phyloP scores from a whole-genome alignment of 768 basidiomycete genomes.

The Leucocoprinus leucothites region DNA sequence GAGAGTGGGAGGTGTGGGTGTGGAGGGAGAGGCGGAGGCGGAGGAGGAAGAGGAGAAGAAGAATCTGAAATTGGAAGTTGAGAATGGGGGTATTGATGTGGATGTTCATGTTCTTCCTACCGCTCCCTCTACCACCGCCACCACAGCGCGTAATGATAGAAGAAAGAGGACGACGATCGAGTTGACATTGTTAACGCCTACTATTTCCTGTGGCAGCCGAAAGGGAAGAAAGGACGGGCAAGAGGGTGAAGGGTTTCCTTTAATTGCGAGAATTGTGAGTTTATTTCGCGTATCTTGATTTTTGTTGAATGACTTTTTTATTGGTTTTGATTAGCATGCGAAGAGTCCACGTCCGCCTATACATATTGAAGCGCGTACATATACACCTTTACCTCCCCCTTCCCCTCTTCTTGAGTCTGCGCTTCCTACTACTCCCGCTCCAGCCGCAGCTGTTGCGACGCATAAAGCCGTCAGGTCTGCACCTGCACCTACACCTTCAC shows the following conservation, averaged over 20 bases:
- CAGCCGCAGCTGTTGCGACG: not conserved
- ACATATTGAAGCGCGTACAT: conserved; percentile 29
- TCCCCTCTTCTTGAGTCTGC: not conserved
- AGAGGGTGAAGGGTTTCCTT: conserved; percentile 22
- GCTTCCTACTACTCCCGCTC: not conserved
- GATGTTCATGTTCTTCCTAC: conserved; percentile 35
- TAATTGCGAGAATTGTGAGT: conserved; percentile 38
- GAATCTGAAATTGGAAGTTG: conserved; percentile 37
- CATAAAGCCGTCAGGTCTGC: not conserved
- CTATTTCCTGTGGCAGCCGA: not conserved
- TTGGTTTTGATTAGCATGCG: conserved; percentile 26
- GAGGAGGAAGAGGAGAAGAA: conserved; percentile 17
- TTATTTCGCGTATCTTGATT: not conserved
- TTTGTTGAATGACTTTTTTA: not conserved
- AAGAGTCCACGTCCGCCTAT: conserved; percentile 34
- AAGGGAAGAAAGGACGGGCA: not conserved
- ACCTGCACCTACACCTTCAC: not conserved
- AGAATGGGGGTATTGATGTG: conserved; percentile 38
- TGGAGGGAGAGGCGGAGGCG: not conserved
- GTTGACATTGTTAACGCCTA: not conserved
- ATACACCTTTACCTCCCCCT: conserved; percentile 19
- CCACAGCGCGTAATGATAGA: conserved; percentile 9
- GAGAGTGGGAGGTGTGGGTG: not conserved
- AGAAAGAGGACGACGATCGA: conserved; percentile 12
- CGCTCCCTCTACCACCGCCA: conserved; percentile 11